Evolutionary conservation across 2,329 filamentous ascomycete genomes (phyloP).

Genomic region (Microcyclospora pomicola): DNA sequence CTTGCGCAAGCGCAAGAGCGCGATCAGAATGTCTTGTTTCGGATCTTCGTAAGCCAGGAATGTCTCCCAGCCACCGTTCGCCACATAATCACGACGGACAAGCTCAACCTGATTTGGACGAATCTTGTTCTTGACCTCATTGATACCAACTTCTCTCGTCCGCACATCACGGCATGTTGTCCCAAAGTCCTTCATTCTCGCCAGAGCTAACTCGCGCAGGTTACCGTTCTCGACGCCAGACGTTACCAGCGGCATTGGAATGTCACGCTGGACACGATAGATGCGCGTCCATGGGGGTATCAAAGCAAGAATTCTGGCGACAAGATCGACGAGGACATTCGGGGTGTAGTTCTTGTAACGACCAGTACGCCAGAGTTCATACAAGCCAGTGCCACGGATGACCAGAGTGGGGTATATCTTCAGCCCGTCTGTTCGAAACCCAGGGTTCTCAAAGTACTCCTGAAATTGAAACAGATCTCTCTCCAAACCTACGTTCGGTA

Average conservation of each 20-base stretch:
- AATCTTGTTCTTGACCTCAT: constrained; percentile 98
- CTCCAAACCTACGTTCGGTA: constrained; percentile 97
- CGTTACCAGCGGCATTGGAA: constrained; percentile 99
- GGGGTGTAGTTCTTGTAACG: constrained; percentile 98
- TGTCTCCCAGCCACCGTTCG: constrained; percentile 96
- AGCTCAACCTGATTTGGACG: constrained; percentile 91
- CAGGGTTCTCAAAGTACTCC: constrained; percentile 95
- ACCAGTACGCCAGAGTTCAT: constrained; percentile 94
- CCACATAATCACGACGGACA: constrained; percentile 80
- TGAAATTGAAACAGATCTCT: constrained; percentile 91
- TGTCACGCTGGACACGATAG: constrained; percentile 95
- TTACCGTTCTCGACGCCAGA: constrained; percentile 98
- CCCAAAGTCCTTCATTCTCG: constrained; percentile 98
- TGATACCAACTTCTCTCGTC: constrained; percentile 92
- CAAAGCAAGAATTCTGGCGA: constrained; percentile 87
- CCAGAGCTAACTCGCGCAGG: constrained; percentile 77
- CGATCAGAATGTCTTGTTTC: constrained; percentile 95
- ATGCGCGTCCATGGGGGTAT: constrained; percentile 97
- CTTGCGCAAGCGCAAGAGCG: constrained; percentile 73
- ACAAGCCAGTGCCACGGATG: constrained; percentile 88
- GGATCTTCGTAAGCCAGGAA: constrained; percentile 97
- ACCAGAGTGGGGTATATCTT: constrained; percentile 98
- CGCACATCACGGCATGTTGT: constrained; percentile 93
- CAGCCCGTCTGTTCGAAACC: constrained; percentile 87
- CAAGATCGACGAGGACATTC: constrained; percentile 87